phyloP scores from a whole-genome alignment of 176 grass and related monocot genomes.

The Alloteropsis semialata region DNA sequence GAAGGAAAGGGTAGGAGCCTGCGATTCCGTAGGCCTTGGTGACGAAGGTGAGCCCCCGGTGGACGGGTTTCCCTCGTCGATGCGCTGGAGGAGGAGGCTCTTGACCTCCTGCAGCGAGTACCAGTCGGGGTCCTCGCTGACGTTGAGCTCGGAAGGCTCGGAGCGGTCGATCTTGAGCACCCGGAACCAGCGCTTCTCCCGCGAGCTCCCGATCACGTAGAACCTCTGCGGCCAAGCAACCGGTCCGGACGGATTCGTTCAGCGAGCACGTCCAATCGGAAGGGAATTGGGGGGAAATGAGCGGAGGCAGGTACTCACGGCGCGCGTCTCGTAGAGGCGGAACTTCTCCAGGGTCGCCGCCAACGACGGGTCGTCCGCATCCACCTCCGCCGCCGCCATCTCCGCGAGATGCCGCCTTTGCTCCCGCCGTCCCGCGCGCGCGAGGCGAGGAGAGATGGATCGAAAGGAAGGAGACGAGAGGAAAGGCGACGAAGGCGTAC shows the following conservation, averaged over 20 bases:
- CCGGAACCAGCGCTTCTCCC: slow-evolving; percentile 80
- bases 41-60: slow-evolving; percentile 76
- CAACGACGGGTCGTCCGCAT: slow-evolving; percentile 47
- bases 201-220: slow-evolving; percentile 91
- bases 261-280: background rate
- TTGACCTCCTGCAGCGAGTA: slow-evolving; percentile 89
- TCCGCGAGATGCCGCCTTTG: background rate
- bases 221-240: slow-evolving; percentile 58
- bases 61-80: slow-evolving; percentile 83
- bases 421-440: slow-evolving; percentile 3
- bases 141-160: slow-evolving; percentile 76
- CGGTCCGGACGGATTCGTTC: no score
- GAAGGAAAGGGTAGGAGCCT: slow-evolving; percentile 4
- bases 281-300: background rate
- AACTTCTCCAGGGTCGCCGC: slow-evolving; percentile 79
- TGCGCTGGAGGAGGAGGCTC: slow-evolving; percentile 79
- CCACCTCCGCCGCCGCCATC: slow-evolving; percentile 43
- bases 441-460: background rate
- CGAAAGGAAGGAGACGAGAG: background rate
- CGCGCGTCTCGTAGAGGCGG: slow-evolving; percentile 90
- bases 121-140: slow-evolving; percentile 92
- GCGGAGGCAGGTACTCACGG: slow-evolving; percentile 35
- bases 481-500: background rate
- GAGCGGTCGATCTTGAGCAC: slow-evolving; percentile 98
- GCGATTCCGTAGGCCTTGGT: slow-evolving; percentile 93